Conservation (phyloP, 768 basidiomycete species). For the Dictyophora rubrovolvata region DNA sequence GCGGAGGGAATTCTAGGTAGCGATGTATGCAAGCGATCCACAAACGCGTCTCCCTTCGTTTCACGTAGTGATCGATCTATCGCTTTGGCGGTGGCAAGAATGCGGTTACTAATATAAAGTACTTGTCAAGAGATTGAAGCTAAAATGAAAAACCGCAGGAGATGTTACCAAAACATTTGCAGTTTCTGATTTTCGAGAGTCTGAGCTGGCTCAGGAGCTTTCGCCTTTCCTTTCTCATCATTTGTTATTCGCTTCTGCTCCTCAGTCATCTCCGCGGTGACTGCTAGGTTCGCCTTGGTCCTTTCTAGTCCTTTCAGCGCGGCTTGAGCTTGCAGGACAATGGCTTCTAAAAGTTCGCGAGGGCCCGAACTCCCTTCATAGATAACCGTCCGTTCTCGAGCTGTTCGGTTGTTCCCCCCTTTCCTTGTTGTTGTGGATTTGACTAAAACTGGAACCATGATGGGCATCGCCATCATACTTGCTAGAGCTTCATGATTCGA, state of each 20-base stretch:
- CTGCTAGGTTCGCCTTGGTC: constrained; percentile 36
- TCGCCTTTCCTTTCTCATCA: constrained; percentile 54
- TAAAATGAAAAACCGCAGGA: background rate
- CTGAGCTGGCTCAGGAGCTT: constrained; percentile 36
- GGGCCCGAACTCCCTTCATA: constrained; percentile 91
- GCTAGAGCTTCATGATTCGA: constrained; percentile 89
- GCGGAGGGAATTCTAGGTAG: constrained; percentile 55
- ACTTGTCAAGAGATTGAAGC: constrained; percentile 1
- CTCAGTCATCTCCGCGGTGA: constrained; percentile 67
- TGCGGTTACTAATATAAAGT: constrained; percentile 40
- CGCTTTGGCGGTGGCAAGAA: constrained; percentile 68
- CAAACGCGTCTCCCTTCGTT: constrained; percentile 82
- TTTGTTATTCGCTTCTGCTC: constrained; percentile 82
- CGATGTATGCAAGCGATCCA: constrained; percentile 63
- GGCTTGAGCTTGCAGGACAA: constrained; percentile 87
- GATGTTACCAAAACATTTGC: constrained; percentile 53
- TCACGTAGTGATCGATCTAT: constrained; percentile 85
- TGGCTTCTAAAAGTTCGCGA: constrained; percentile 82
- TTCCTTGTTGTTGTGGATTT: constrained; percentile 51
- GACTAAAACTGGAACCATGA: constrained; percentile 72
- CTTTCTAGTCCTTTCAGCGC: constrained; percentile 82
- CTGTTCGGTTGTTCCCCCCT: constrained; percentile 8
- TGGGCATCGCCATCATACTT: constrained; percentile 96
- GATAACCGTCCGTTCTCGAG: constrained; percentile 68
- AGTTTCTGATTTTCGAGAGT: constrained; percentile 74